Conservation (phyloP, 2,329 filamentous ascomycete genomes). For the Trichoderma semiorbis region DNA sequence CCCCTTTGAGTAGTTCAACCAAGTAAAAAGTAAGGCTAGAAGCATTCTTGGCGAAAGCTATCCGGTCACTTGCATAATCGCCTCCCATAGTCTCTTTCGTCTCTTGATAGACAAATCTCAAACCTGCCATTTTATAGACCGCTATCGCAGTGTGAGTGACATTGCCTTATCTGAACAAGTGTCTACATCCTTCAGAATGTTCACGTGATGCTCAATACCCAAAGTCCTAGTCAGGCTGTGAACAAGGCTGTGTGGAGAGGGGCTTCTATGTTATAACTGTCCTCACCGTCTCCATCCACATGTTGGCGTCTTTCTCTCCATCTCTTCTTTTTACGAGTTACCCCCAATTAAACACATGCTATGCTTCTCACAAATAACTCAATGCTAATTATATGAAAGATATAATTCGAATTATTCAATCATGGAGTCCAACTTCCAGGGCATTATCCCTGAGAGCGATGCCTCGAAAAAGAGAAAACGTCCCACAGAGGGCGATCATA, state of each 20-base stretch:
- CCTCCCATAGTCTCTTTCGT: neutral
- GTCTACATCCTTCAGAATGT: neutral
- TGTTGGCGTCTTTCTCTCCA: neutral
- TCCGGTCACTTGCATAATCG: no score
- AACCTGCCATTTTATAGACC: neutral
- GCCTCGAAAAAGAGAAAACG: neutral
- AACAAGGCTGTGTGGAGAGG: neutral
- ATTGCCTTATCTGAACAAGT: neutral
- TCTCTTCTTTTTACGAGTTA: neutral
- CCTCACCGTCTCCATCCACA: neutral
- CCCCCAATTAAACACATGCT: fast-evolving
- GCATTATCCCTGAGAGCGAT: neutral
- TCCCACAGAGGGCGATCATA: neutral
- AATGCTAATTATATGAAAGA: neutral
- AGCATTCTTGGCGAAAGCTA: no score
- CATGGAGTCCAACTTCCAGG: neutral
- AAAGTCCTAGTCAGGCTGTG: neutral
- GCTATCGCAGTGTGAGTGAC: neutral
- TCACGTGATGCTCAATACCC: neutral
- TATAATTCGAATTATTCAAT: neutral
- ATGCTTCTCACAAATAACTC: neutral
- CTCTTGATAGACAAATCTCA: neutral
- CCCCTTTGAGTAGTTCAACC: no score
- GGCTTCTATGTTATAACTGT: neutral
- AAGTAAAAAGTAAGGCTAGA: no score